Conservation (phyloP, 306 rosid genomes). For the Dalbergia cultrata region DNA sequence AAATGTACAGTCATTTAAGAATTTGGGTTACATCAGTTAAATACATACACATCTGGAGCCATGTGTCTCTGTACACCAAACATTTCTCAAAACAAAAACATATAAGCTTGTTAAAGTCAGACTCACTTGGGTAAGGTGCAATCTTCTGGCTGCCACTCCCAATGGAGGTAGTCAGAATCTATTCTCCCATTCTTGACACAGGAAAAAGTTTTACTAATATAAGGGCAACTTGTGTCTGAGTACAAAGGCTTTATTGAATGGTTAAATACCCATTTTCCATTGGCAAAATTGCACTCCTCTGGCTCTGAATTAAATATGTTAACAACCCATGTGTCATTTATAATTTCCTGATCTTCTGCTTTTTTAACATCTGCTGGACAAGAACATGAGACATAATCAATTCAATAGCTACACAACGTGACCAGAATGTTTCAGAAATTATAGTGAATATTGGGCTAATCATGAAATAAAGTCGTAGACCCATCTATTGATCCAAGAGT, state of each 20-base stretch:
- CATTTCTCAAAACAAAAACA: too few species aligned
- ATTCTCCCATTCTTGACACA: constrained; percentile 75
- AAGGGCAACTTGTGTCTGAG: constrained; percentile 75
- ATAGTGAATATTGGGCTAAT: too few species aligned
- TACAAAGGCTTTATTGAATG: constrained; percentile 70
- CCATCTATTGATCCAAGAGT: too few species aligned
- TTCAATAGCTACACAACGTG: not conserved
- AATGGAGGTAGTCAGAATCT: constrained; percentile 70
- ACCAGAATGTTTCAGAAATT: too few species aligned
- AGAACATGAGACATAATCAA: not conserved
- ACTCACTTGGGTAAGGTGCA: constrained; percentile 73
- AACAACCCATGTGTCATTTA: constrained; percentile 49
- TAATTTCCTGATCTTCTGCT: constrained; percentile 43
- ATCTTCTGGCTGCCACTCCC: constrained; percentile 92
- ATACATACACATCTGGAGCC: not conserved
- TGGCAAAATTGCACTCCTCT: constrained; percentile 72
- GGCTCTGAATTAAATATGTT: constrained; percentile 78
- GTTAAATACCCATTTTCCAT: constrained; percentile 86
- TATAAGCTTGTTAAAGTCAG: too few species aligned
- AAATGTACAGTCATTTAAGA: not conserved
- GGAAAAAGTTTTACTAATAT: constrained; percentile 76
- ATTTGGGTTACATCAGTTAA: constrained; percentile 9
- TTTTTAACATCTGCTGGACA: constrained; percentile 48
- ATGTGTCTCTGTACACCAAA: too few species aligned
- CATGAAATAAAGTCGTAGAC: too few species aligned